Conservation (phyloP, 495 filamentous ascomycete species). For the Podospora sp. region DNA sequence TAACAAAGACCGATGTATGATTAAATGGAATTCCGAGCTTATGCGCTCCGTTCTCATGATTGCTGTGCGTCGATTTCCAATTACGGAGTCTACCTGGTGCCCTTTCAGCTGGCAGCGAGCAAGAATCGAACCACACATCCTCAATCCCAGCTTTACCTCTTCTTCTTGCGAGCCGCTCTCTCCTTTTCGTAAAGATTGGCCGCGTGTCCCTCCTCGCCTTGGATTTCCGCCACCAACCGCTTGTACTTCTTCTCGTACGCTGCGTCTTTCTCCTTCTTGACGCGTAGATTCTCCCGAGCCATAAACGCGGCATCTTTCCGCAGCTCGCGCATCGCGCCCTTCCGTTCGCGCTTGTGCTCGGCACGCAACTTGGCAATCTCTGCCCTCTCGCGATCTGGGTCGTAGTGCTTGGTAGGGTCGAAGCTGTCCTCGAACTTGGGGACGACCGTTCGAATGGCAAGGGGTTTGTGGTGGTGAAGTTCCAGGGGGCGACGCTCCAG, state of each 20-base stretch:
- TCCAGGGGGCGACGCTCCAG: slow-evolving; percentile 73
- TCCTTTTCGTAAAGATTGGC: slow-evolving; percentile 86
- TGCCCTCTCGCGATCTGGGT: slow-evolving; percentile 85
- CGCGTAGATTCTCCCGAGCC: slow-evolving; percentile 79
- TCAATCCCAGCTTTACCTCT: slow-evolving; percentile 51
- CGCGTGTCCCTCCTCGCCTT: slow-evolving; percentile 86
- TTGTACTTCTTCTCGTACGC: slow-evolving; percentile 95
- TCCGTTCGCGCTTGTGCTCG: slow-evolving; percentile 92
- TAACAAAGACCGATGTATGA: neutral
- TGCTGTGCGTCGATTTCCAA: neutral
- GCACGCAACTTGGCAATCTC: slow-evolving; percentile 76
- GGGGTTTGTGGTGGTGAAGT: slow-evolving; percentile 85
- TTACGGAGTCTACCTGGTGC: neutral
- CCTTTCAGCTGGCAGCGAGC: neutral
- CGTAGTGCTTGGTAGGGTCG: slow-evolving; percentile 94
- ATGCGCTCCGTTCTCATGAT: neutral
- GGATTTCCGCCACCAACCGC: slow-evolving; percentile 88
- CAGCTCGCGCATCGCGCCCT: slow-evolving; percentile 92
- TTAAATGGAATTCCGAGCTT: neutral
- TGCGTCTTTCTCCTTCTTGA: slow-evolving; percentile 88
- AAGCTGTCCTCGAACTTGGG: slow-evolving; percentile 97
- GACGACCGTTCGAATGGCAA: slow-evolving; percentile 83
- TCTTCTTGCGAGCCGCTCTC: slow-evolving; percentile 69
- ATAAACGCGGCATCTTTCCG: slow-evolving; percentile 93
- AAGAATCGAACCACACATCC: too few species aligned